Conservation (phyloP, 441 rosid species). For the Adansonia grandidieri region DNA sequence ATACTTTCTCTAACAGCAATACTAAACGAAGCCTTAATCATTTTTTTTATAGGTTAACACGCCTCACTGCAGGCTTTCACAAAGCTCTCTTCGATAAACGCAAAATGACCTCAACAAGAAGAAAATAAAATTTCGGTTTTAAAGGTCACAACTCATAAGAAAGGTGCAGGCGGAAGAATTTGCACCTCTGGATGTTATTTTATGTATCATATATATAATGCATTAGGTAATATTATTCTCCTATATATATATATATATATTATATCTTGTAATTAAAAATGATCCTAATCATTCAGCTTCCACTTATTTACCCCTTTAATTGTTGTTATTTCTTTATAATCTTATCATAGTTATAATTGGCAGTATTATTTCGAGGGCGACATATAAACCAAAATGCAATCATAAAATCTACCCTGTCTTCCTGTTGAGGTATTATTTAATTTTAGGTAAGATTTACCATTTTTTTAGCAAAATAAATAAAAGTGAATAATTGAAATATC, state of each 20-base stretch:
- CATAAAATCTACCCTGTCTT: slow-evolving; percentile 22
- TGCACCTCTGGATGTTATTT: background rate
- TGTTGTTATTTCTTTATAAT: slow-evolving; percentile 51
- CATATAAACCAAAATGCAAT: slow-evolving; percentile 48
- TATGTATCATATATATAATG: background rate
- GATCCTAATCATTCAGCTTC: slow-evolving; percentile 26
- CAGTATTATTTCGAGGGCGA: slow-evolving; percentile 47
- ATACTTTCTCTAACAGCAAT: too few species aligned
- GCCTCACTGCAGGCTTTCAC: too few species aligned
- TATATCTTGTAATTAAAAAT: slow-evolving; percentile 9
- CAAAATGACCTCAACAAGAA: background rate
- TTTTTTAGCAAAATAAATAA: slow-evolving; percentile 19
- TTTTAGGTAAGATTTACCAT: slow-evolving; percentile 39
- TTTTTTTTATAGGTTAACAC: too few species aligned
- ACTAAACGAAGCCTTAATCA: too few species aligned
- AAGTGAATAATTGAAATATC: slow-evolving; percentile 28
- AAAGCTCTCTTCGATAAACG: too few species aligned
- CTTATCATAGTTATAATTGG: slow-evolving; percentile 45
- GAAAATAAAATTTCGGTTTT: too few species aligned
- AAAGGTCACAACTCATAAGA: background rate
- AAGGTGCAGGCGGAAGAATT: background rate
- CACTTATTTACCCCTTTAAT: slow-evolving; percentile 27
- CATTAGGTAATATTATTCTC: background rate
- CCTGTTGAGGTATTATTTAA: slow-evolving; percentile 29
- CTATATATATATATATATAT: background rate